These are phyloP conservation scores for Venturia carpophila DNA, from an alignment of 2,329 filamentous ascomycete species.

Conservation along the genomic window DNA sequence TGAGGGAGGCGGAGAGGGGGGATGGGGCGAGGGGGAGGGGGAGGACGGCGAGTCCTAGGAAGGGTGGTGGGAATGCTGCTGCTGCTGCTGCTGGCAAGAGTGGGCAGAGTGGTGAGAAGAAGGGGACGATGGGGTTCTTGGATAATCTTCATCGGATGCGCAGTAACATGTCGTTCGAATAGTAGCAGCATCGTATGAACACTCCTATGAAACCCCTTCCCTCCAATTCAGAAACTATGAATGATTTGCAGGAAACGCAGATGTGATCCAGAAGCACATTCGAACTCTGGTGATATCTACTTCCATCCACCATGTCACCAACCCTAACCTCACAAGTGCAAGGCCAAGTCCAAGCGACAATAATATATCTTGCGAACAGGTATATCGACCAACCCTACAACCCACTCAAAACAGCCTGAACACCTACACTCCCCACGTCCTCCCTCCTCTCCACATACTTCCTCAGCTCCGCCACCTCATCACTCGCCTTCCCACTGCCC, in stretches of 20 bases:
- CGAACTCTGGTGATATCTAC: too few species aligned
- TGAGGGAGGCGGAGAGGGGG: conserved; percentile 25
- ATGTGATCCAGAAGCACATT: too few species aligned
- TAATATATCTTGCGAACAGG: background rate
- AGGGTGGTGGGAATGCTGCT: background rate
- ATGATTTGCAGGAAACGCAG: too few species aligned
- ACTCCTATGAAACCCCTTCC: too few species aligned
- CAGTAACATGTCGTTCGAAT: conserved; percentile 5
- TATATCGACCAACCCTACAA: conserved; percentile 36
- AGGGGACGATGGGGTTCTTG: conserved; percentile 26
- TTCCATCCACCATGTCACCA: background rate
- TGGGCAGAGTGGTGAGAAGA: conserved; percentile 21
- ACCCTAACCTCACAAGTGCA: background rate
- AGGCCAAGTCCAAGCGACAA: too few species aligned
- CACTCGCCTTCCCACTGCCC: conserved; percentile 32
- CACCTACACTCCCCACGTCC: conserved; percentile 70
- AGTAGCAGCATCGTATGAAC: background rate
- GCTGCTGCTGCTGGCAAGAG: conserved; percentile 21
- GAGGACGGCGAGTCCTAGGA: conserved; percentile 17
- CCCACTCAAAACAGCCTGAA: conserved; percentile 71
- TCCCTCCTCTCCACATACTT: conserved; percentile 79
- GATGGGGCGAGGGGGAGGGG: conserved; percentile 13
- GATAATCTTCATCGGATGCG: conserved; percentile 33
- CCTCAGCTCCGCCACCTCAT: conserved; percentile 55
- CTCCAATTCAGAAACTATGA: too few species aligned